Percentiles rank a stretch among this genome's conserved stretches.
Evolutionary conservation across 129 eudicot species (phyloP).

Genomic region (Flaveria linearis): DNA sequence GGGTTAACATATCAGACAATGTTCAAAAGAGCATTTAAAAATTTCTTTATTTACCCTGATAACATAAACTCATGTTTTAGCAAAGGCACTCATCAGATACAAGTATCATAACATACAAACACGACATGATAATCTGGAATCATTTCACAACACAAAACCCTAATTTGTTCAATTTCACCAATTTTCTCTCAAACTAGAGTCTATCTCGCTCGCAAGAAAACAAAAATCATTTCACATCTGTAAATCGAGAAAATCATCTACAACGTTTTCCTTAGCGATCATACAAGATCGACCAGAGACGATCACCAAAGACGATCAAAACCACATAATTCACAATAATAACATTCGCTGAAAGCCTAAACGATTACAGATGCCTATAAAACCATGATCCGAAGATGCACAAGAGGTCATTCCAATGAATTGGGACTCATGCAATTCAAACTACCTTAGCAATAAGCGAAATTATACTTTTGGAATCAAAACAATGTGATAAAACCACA

Average conservation of each 20-base stretch:
- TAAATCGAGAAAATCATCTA: too few relatives aligned
- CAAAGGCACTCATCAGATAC: background rate
- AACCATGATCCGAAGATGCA: too few relatives aligned
- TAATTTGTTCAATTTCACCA: background rate
- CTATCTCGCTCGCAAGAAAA: too few relatives aligned
- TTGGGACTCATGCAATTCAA: background rate
- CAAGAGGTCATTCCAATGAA: background rate
- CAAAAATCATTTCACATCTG: too few relatives aligned
- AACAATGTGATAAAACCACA: background rate
- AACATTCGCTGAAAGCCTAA: too few relatives aligned
- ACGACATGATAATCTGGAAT: background rate
- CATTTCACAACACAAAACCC: background rate
- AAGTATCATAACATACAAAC: background rate
- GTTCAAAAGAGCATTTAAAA: background rate
- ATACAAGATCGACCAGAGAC: background rate
- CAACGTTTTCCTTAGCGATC: background rate
- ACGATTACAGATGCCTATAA: too few relatives aligned
- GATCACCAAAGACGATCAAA: too few relatives aligned
- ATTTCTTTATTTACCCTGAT: background rate
- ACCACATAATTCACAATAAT: background rate
- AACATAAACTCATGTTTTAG: background rate
- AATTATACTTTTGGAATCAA: background rate
- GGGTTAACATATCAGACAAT: constrained; percentile 1
- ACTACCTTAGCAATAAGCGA: background rate
- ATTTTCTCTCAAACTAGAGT: background rate